phyloP scores from a whole-genome alignment of 192 early-diverging fungal species.

The Thamnidium elegans region DNA sequence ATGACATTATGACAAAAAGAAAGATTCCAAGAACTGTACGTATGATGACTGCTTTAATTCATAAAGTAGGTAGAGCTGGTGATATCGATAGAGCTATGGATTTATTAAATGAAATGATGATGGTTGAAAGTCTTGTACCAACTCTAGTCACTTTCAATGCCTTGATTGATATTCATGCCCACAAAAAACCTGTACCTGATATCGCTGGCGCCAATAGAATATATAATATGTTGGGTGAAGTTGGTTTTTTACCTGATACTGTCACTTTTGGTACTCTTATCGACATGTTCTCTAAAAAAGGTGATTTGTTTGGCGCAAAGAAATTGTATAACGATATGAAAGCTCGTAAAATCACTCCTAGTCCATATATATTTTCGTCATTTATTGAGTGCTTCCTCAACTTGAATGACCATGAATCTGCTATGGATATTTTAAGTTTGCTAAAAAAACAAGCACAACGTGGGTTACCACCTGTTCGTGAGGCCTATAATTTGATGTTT shows the following conservation, averaged over 20 bases:
- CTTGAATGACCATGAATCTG: conserved; percentile 13
- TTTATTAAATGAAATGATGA: conserved; percentile 34
- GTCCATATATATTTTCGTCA: conserved; percentile 26
- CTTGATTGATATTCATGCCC: conserved; percentile 44
- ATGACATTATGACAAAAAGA: conserved; percentile 30
- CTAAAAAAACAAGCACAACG: background rate
- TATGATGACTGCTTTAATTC: conserved; percentile 33
- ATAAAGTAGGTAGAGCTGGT: conserved; percentile 29
- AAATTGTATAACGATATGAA: conserved; percentile 48
- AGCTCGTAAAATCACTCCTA: conserved; percentile 33
- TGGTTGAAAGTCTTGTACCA: conserved; percentile 24
- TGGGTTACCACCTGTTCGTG: conserved; percentile 25
- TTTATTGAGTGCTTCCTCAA: conserved; percentile 29
- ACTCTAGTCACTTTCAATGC: conserved; percentile 44
- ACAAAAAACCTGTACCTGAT: conserved; percentile 34
- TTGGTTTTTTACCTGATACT: conserved; percentile 39
- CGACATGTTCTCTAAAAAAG: conserved; percentile 44
- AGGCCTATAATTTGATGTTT: conserved; percentile 46
- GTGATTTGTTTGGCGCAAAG: conserved; percentile 33
- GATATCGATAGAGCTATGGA: conserved; percentile 29
- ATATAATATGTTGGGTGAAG: conserved; percentile 38
- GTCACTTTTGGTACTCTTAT: conserved; percentile 50
- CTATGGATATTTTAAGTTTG: conserved; percentile 17
- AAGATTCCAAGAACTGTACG: conserved; percentile 23
- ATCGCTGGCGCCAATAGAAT: conserved; percentile 40